phyloP scores from a whole-genome alignment of 768 basidiomycete genomes.

The Terana coerulea region DNA sequence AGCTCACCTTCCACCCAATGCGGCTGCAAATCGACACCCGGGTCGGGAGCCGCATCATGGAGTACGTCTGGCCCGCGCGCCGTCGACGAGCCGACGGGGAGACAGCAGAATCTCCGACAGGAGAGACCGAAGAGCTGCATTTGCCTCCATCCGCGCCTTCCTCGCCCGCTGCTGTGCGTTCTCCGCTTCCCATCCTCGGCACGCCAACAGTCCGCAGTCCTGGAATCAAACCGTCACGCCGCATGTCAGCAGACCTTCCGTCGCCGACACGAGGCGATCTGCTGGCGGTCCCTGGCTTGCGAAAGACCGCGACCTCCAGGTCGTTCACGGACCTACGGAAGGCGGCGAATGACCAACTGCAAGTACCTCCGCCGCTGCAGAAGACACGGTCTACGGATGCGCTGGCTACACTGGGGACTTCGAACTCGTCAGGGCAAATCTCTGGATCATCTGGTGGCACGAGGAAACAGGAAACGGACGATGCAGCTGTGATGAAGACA shows the following conservation, averaged over 20 bases:
- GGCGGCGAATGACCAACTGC: constrained; percentile 29
- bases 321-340: constrained; percentile 69
- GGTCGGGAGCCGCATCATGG: constrained; percentile 77
- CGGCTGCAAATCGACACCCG: constrained; percentile 82
- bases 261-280: constrained; percentile 31
- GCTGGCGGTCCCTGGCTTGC: constrained; percentile 38
- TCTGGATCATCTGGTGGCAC: constrained; percentile 6
- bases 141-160: constrained; percentile 13
- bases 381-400: constrained; percentile 40
- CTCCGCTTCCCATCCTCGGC: background rate
- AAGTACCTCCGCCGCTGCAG: constrained; percentile 25
- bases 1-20: constrained; percentile 80
- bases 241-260: constrained; percentile 18
- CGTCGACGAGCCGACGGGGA: constrained; percentile 30
- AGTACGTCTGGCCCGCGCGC: constrained; percentile 81
- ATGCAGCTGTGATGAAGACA: constrained; percentile 78
- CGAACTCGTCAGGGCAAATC: constrained; percentile 6
- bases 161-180: background rate
- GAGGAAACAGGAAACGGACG: constrained; percentile 31
- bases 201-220: background rate
- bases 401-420: constrained; percentile 19
- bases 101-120: constrained; percentile 15
- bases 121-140: constrained; percentile 18
- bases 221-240: constrained; percentile 5
- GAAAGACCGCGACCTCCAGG: constrained; percentile 52